phyloP scores from a whole-genome alignment of 208 protist genomes.

The Angomonas ambiguus region DNA sequence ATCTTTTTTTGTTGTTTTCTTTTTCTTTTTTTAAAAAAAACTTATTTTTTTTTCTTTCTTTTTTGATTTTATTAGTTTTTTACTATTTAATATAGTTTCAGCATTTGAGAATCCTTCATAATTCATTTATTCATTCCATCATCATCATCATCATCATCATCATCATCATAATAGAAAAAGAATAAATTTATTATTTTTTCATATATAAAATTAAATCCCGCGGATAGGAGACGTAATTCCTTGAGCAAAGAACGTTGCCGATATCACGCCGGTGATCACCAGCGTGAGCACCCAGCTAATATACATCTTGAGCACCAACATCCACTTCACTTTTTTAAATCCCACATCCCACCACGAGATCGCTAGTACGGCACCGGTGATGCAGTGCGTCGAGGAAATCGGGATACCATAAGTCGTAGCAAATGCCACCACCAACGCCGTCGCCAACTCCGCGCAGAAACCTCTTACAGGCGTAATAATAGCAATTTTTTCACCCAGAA shows the following conservation, averaged over 20 bases:
- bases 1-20: not conserved
- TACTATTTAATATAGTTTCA: no score
- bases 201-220: not conserved
- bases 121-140: no score
- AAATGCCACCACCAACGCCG: slow-evolving; percentile 60
- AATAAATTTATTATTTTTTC: not conserved
- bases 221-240: slow-evolving; percentile 35
- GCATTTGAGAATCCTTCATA: no score
- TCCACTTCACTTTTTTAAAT: slow-evolving; percentile 34
- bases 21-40: slow-evolving; percentile 1
- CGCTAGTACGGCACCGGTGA: slow-evolving; percentile 67
- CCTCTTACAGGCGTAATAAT: slow-evolving; percentile 48
- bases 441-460: slow-evolving; percentile 55
- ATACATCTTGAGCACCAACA: slow-evolving; percentile 48
- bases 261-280: slow-evolving; percentile 37
- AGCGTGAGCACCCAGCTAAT: slow-evolving; percentile 46
- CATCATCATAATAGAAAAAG: slow-evolving; percentile 8
- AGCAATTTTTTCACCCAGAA: slow-evolving; percentile 38
- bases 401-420: slow-evolving; percentile 61
- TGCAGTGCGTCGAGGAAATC: slow-evolving; percentile 86
- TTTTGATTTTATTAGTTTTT: slow-evolving; percentile 5
- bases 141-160: no score
- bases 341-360: slow-evolving; percentile 52
- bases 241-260: slow-evolving; percentile 52
- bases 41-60: slow-evolving; percentile 3